Base-by-base conservation (phyloP, 2,329 filamentous ascomycete genomes). In the Fusarium sp. region DNA sequence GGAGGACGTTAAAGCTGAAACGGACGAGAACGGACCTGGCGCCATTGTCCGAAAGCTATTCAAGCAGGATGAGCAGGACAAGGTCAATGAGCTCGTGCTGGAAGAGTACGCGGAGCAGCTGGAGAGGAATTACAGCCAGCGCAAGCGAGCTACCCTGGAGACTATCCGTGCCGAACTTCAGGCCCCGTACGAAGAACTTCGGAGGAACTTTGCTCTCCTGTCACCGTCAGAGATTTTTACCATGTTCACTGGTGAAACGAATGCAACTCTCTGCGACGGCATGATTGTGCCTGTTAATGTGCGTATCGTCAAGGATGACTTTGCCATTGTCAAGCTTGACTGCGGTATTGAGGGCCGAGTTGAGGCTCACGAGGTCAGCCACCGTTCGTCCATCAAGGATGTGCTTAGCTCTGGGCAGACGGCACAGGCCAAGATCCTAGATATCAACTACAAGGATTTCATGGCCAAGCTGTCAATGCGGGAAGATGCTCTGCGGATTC, bases 101-200 rank as follows among this genome's bases (percentile, higher is more conserved):
- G 95, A 99, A 76, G 93, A 98, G 76, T 99, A 99, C 72, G 95
- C 95, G 1, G 92, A 97, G 72, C 94, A 99, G 79, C 83, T 99
- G 64, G 91, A 97, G 79, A 89, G 86, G 67, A 96, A 97, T 70
- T 93, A 97, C 74, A 93, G 92, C 70, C 93, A 97, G 75, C 88
- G 91, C 66, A 99, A 99, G 81, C 91, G 95, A 55, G 94, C 94
- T 2, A 99, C 95, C 1, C 83, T 99, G 11, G 95, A 99, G 77
- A 96, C 93, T 0, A 99, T 99, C 72, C 91, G 95, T 62, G 93
- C 92, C 13, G 95, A 99, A 77, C 81, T 99, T 46, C 91, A 95
- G 71, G 89, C 90, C 19, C 93, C 95, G 1, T 99, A 97, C 74
- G 95, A 99, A 78, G 95, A 99, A 75, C 83, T 99, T 53, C 88